Base-by-base conservation (phyloP, 495 filamentous ascomycete species). In the Penicillium flavigenum region DNA sequence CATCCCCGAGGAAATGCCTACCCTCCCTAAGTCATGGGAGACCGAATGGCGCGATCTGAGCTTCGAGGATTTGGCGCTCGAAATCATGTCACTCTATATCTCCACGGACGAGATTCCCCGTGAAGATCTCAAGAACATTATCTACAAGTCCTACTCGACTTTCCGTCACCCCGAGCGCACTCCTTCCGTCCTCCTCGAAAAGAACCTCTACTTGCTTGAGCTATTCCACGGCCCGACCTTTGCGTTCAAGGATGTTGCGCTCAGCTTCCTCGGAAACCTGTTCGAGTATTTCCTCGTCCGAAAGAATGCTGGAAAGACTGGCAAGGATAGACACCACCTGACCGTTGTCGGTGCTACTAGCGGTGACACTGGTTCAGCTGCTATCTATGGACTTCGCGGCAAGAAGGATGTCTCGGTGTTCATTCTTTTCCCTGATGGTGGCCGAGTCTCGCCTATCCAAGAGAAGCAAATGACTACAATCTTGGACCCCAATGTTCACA, bases 201-300 rank as follows among this genome's bases (percentile, higher is more conserved):
- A 83, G 61, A 85, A 90, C 67, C 69, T 97, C 9, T 81, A 96
- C 68, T 73, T 98, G 11, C 85, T 98, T 11, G 94, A 98, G 73
- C 86, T 98, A 11, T 98, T 97, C 81, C 93, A 98, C 69, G 94
- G 94, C n/a, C 92, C 91, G 2, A 97, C 84, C n/a, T 96, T 87
- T 63, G 84, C 93, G 7, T 97, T 96, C 80, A 97, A 97, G 73
- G 92, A 95, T 67, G 54, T 65, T 63, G 88, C 93, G 5, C 72
- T 97, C 24, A 91, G 96, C 64, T 91, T 96, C 62, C 76, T 98
- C 7, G 94, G 94, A 24, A 97, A 98, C 66, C 79, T 97, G 12
- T 96, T 98, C 67, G 94, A 98, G 74, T 98, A 93, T 69, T 93
- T 98, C 72, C 81, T 98, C 3, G 82, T 90, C 8, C 80, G 92